These are phyloP conservation scores for Botrytis aclada DNA, from an alignment of 2,329 filamentous ascomycete genomes.

Conservation along the genomic window DNA sequence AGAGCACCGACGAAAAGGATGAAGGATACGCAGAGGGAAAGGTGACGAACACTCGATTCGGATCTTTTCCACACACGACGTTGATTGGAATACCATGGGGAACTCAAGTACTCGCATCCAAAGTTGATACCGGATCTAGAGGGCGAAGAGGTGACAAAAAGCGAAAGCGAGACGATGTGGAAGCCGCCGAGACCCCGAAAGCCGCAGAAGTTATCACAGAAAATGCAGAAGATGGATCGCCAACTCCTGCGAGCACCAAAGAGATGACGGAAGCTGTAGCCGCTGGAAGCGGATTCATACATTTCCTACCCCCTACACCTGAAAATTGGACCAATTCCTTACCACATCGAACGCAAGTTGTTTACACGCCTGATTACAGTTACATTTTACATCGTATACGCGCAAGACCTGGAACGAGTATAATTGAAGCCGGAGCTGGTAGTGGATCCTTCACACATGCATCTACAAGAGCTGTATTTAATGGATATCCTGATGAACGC, in stretches of 20 bases:
- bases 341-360: constrained; percentile 80
- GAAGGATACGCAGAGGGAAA: constrained; percentile 74
- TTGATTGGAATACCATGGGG: constrained; percentile 82
- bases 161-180: constrained; percentile 43
- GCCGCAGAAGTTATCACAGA: constrained; percentile 19
- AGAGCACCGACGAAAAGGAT: constrained; percentile 57
- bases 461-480: constrained; percentile 71
- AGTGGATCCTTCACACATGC: constrained; percentile 85
- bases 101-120: constrained; percentile 83
- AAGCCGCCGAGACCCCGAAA: constrained; percentile 27
- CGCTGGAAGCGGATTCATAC: constrained; percentile 68
- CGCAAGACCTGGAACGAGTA: constrained; percentile 65
- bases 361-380: constrained; percentile 84
- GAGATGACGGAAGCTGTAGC: constrained; percentile 50
- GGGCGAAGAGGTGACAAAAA: constrained; percentile 61
- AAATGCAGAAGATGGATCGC: constrained; percentile 33
- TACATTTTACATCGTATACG: constrained; percentile 76
- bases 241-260: constrained; percentile 33
- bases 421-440: constrained; percentile 80
- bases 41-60: constrained; percentile 88
- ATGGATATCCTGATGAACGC: constrained; percentile 56
- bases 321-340: constrained; percentile 79
- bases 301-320: constrained; percentile 74
- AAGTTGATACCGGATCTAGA: constrained; percentile 87
- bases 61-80: constrained; percentile 81